Conservation (phyloP, 148 eudicot genomes). For the Fagopyrum esculentum region DNA sequence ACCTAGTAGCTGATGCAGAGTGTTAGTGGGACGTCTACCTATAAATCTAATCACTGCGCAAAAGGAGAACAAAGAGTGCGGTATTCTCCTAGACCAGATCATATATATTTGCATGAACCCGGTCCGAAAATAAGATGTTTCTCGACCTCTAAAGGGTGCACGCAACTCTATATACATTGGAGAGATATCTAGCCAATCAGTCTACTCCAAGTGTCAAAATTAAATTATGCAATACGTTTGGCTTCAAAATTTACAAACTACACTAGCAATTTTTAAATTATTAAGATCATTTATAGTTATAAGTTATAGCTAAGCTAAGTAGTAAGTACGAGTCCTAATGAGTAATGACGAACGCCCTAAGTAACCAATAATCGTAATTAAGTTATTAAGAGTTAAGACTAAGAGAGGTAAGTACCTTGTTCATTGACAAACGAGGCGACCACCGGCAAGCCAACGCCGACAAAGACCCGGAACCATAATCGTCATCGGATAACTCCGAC, state of each 20-base stretch:
- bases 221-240: too few species aligned
- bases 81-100: neutral
- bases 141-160: neutral
- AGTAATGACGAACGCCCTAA: too few species aligned
- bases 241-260: too few species aligned
- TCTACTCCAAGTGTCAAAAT: neutral
- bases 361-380: too few species aligned
- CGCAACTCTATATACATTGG: neutral
- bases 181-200: neutral
- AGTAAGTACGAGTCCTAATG: too few species aligned
- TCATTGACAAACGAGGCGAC: slow-evolving; percentile 4
- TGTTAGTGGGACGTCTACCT: neutral
- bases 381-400: too few species aligned
- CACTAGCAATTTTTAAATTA: too few species aligned
- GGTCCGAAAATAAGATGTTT: neutral
- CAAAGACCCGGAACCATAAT: neutral
- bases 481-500: neutral
- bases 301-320: too few species aligned
- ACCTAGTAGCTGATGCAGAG: neutral
- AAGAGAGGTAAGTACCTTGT: neutral
- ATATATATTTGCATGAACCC: neutral
- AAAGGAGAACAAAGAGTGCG: neutral
- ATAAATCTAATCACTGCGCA: neutral
- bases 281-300: too few species aligned
- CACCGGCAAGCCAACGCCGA: neutral